Evolutionary conservation across 2,329 filamentous ascomycete species (phyloP).

Genomic region (Trichoderma harzianum): DNA sequence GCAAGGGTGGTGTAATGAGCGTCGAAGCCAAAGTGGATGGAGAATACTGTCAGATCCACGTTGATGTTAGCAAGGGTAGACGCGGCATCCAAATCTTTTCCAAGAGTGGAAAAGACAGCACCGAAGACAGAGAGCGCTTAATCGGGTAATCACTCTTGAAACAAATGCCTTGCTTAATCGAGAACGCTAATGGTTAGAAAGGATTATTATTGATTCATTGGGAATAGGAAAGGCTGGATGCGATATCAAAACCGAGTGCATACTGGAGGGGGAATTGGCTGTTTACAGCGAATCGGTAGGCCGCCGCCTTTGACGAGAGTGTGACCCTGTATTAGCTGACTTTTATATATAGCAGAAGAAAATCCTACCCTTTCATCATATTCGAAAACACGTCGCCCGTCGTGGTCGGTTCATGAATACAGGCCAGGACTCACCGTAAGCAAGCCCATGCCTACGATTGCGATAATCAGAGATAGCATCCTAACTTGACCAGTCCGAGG

Average conservation of each 20-base stretch:
- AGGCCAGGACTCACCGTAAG: slow-evolving; percentile 64
- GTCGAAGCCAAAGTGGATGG: slow-evolving; percentile 82
- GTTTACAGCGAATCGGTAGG: slow-evolving; percentile 65
- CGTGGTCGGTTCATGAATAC: slow-evolving; percentile 68
- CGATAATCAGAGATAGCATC: not conserved
- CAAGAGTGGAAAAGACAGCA: slow-evolving; percentile 89
- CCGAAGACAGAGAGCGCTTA: slow-evolving; percentile 61
- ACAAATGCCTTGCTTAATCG: not conserved
- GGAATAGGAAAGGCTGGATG: slow-evolving; percentile 57
- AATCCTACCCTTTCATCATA: slow-evolving; percentile 75
- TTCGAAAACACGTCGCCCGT: slow-evolving; percentile 74
- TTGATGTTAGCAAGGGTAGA: slow-evolving; percentile 58
- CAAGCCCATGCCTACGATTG: slow-evolving; percentile 36
- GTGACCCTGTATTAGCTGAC: not conserved
- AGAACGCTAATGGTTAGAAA: slow-evolving; percentile 24
- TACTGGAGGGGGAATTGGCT: slow-evolving; percentile 79
- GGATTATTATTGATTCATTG: slow-evolving; percentile 62
- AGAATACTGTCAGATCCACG: slow-evolving; percentile 86
- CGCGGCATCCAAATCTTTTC: slow-evolving; percentile 76
- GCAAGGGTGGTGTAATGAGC: slow-evolving; percentile 58
- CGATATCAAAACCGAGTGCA: slow-evolving; percentile 62
- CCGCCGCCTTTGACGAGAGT: not conserved
- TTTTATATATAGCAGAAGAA: slow-evolving; percentile 43
- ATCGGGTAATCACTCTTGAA: slow-evolving; percentile 43
- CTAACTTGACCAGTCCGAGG: slow-evolving; percentile 38